Base-by-base conservation (phyloP, 805 yeast species). In the Candida nonsorbophila region DNA sequence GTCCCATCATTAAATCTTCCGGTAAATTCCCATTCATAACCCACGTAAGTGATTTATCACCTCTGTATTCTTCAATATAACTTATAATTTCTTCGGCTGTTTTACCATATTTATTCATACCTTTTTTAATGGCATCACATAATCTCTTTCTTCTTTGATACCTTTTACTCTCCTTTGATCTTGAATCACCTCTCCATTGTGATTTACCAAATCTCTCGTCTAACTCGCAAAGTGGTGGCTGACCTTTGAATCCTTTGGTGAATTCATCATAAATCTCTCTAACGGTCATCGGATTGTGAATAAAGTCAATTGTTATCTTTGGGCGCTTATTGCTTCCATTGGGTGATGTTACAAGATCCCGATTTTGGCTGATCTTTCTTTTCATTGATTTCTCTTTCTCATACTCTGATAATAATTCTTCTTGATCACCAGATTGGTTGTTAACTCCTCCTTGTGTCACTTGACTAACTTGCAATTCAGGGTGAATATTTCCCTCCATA, bases 21-120 rank as follows among this genome's bases (percentile, higher is more conserved):
- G 71, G 71, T 7, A 64, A 45, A 33, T 64, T 59, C 6, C 70
- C 70, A 38, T 64, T 64, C 71, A 64, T 64, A 5, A 64, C 61
- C 71, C 71, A 64, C 4, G 71, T 63, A 28, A 64, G 49, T 20
- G 62, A 53, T 43, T 60, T 61, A 28, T 61, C 66, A 21, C 64
- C 68, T 16, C 69, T 41, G 38, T 55, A 64, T 33, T 57, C 60
- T 37, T 64, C 71, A 27, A 64, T 64, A 32, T 55, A 58, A 17
- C 44, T 42, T 26, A 59, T 62, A 27, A 64, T 58, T 27, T 62
- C 68, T 9, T 64, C 68, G 4, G 59, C 58, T 5, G 58, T 45
- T 37, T 62, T 62, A 27, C 51, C 56, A 37, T 54, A 64, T 43
- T 62, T 63, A 12, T 42, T 42, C 53, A 58, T 56, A 1, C 71